phyloP scores from a whole-genome alignment of 2,329 filamentous ascomycete genomes.

The Clathrospora elynae region DNA sequence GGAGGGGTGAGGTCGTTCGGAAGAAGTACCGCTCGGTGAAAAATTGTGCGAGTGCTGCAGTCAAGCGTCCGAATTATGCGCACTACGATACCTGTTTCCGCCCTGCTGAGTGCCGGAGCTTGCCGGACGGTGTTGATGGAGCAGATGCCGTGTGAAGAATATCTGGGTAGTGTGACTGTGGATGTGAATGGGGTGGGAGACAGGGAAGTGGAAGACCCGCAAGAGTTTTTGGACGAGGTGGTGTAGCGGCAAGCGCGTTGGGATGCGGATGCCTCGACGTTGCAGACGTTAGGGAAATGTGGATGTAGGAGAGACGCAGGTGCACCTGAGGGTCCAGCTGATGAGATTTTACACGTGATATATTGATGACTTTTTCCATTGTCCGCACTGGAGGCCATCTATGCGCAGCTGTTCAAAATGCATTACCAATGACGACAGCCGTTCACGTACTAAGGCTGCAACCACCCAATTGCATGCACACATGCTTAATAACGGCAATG shows the following conservation, averaged over 20 bases:
- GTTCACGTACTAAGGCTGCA: slow-evolving; percentile 21
- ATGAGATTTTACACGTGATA: slow-evolving; percentile 24
- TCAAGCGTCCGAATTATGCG: slow-evolving; percentile 34
- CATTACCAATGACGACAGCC: slow-evolving; percentile 24
- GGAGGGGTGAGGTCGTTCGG: slow-evolving; percentile 23
- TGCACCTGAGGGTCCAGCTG: not conserved
- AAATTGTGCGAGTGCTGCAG: slow-evolving; percentile 32
- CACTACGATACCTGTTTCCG: slow-evolving; percentile 28
- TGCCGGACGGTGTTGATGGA: slow-evolving; percentile 25
- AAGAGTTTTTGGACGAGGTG: slow-evolving; percentile 22
- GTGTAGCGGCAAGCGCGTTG: slow-evolving; percentile 33
- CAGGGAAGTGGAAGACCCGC: slow-evolving; percentile 19
- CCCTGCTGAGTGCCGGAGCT: slow-evolving; percentile 32
- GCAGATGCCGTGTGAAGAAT: slow-evolving; percentile 11
- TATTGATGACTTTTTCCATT: slow-evolving; percentile 19
- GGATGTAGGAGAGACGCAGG: slow-evolving; percentile 9
- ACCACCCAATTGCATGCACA: slow-evolving; percentile 24
- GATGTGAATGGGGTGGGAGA: slow-evolving; percentile 14
- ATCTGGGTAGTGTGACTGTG: no score
- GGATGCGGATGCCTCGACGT: slow-evolving; percentile 17
- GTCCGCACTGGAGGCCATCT: slow-evolving; percentile 20
- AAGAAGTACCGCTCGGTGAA: slow-evolving; percentile 29
- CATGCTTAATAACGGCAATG: slow-evolving; percentile 21
- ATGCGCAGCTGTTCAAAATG: slow-evolving; percentile 18
- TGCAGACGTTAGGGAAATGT: slow-evolving; percentile 18